Evolutionary conservation across 2,329 filamentous ascomycete species (phyloP), one percentile per base, ranked within the genome.

Genomic region (Aspergillus ibericus): DNA sequence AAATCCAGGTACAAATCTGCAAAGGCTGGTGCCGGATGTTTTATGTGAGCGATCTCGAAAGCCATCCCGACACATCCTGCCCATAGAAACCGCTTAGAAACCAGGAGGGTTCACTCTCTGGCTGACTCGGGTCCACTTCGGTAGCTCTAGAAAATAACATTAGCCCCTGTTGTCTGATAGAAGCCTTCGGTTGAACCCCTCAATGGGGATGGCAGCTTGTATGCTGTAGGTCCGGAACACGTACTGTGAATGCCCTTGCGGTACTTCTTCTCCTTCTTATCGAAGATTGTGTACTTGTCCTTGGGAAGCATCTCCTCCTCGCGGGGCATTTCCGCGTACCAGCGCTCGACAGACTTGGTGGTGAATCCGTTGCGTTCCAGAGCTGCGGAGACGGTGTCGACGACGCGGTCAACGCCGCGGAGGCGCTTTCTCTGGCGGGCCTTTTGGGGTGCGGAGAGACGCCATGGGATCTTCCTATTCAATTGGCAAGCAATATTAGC

Each of bases 231-330:
- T 8, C 16, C 5, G 22, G 13, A 12, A 40, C 27, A 55, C 38
- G 25, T 84, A 96, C 93, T 98, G 80, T 98, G 93, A 76, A 99
- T 93, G 56, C 92, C 91, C 86, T 99, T 99, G 74, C 95, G 84
- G 77, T 98, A 99, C 69, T 86, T 88, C 86, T 93, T 96, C 75
- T 90, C 92, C 78, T 98, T 97, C 69, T 93, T 88, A 78, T 96
- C 93, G 78, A 98, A 99, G 71, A 99, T 89, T 27, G 92, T 96
- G 80, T 99, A 99, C 80, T 99, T 99, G 80, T 99, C 95, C 78
- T 86, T 89, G 48, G 95, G 89, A 75, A 96, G 75, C 95, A 99
- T 99, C 82, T 98, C 92, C 71, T 87, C 84, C 83, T 99, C 95
- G 25, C 87, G 90, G 20, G 95, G 95, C 95, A 99, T 99, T 78